A percentile compares a stretch with the other conserved stretches of the same genome.
Evolutionary conservation across 805 yeast species (phyloP).

Genomic region (Saccharomycopsis sp.): DNA sequence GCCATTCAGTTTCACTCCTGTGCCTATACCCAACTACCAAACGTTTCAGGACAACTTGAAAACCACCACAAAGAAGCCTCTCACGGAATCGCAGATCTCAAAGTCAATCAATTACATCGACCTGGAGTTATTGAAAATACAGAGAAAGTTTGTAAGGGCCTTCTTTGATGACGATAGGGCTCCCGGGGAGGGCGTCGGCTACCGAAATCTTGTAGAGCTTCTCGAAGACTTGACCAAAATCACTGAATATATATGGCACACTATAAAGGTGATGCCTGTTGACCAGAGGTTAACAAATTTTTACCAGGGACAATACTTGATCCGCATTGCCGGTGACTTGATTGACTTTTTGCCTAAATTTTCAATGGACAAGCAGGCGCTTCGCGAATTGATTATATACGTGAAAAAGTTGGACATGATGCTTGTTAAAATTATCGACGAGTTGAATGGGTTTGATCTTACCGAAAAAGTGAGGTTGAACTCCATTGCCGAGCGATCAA

Average conservation of each 20-base stretch:
- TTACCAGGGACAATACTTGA: constrained; percentile 58
- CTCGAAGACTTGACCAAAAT: constrained; percentile 41
- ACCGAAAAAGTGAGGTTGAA: constrained; percentile 48
- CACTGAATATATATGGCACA: constrained; percentile 55
- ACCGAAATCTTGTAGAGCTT: constrained; percentile 30
- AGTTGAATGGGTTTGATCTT: constrained; percentile 28
- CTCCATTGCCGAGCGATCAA: constrained; percentile 47
- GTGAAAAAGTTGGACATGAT: constrained; percentile 35
- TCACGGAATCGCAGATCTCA: constrained; percentile 41
- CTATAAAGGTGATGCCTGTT: constrained; percentile 32
- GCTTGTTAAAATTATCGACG: constrained; percentile 34
- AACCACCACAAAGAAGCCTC: not conserved
- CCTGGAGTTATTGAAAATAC: constrained; percentile 43
- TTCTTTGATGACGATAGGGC: constrained; percentile 28
- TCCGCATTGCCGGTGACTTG: constrained; percentile 60
- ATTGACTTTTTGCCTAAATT: constrained; percentile 51
- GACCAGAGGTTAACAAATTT: constrained; percentile 25
- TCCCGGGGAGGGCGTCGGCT: constrained; percentile 7
- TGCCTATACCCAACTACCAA: not conserved
- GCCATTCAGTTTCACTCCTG: constrained; percentile 1
- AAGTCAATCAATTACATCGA: constrained; percentile 50
- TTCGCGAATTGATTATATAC: constrained; percentile 33
- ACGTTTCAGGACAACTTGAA: not conserved
- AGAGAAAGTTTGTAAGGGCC: constrained; percentile 44
- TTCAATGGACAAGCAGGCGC: constrained; percentile 28